Base-by-base conservation (phyloP, 1,284 basidiomycete species). In the Rhodotorula sp. region DNA sequence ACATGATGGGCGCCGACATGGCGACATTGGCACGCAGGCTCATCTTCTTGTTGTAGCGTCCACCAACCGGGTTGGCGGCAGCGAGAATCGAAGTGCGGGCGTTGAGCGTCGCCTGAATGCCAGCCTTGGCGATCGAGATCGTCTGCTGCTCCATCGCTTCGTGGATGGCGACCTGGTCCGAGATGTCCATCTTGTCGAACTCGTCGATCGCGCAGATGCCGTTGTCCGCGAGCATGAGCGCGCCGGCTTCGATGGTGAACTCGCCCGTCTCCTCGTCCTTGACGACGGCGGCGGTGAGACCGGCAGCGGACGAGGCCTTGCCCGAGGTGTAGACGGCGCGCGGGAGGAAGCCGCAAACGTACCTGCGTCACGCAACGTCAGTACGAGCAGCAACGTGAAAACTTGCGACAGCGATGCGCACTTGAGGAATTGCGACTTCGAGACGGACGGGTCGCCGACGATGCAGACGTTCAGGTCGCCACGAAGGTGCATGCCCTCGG, bases 151-250 rank as follows among this genome's bases (percentile, higher is more conserved):
- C 96, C 96, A 99, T 99, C 3, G 97, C 95, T 86, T 99, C 96
- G 86, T 99, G 97, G 77, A 99, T 99, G 49, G 97, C 97, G 56
- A 99, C 94, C 82, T 99, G 97, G 82, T 99, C 97, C 4, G 92
- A 89, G 60, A 98, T 88, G 82, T 99, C 96, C 97, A 99, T 99
- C 84, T 99, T 99, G 87, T 99, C 96, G 81, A 99, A 99, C 66
- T 99, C 97, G 84, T 99, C 97, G 79, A 99, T 99, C 21, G 96
- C 95, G 80, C 97, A 99, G 81, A 99, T 98, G 27, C 97, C 97
- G 78, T 99, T 99, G 84, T 99, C 97, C 12, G 97, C 97, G 7
- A 99, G 87, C 97, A 99, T 99, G 75, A 99, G 87, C 1, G 97
- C 97, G 64, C 94, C 95, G 14, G 96, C 97, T 84, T 99, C 97